Evolutionary conservation across 2,329 filamentous ascomycete genomes (phyloP).

Genomic region (Emergomyces pasteurianus): DNA sequence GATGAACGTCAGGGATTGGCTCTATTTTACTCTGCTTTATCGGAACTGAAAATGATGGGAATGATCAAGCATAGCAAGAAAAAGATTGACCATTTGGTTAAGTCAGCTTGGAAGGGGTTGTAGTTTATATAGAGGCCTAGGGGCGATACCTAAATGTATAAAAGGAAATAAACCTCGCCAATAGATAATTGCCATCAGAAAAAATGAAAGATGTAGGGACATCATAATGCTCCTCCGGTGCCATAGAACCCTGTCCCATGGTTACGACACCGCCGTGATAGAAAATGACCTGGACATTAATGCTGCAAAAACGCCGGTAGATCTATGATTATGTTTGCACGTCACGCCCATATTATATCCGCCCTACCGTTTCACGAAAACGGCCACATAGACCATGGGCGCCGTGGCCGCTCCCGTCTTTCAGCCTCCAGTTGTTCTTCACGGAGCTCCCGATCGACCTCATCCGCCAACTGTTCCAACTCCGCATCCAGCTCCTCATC

Average conservation of each 20-base stretch:
- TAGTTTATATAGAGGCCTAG: slow-evolving; percentile 5
- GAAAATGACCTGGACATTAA: not conserved
- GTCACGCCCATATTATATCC: not conserved
- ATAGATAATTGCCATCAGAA: not conserved
- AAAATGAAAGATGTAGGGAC: not conserved
- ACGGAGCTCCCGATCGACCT: slow-evolving; percentile 3
- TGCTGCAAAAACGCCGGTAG: not conserved
- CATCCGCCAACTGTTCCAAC: slow-evolving; percentile 9
- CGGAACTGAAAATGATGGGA: slow-evolving; percentile 74
- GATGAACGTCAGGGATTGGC: slow-evolving; percentile 41
- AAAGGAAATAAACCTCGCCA: not conserved
- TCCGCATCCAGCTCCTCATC: slow-evolving; percentile 7
- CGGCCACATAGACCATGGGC: slow-evolving; percentile 3
- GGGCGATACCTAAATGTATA: not conserved
- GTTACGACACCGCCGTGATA: not conserved
- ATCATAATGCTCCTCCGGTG: not conserved
- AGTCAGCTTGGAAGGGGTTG: slow-evolving; percentile 63
- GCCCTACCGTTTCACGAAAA: not conserved
- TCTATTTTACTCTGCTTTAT: slow-evolving; percentile 72
- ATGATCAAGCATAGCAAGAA: slow-evolving; percentile 82
- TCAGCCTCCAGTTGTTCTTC: slow-evolving; percentile 5
- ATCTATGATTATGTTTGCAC: not conserved
- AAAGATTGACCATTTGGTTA: slow-evolving; percentile 84
- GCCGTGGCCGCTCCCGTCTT: slow-evolving; percentile 3
- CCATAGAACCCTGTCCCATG: not conserved